Evolutionary conservation across 2,329 filamentous ascomycete genomes (phyloP), one percentile per base, ranked within the genome.

Genomic region (Tolypocladium sp.): DNA sequence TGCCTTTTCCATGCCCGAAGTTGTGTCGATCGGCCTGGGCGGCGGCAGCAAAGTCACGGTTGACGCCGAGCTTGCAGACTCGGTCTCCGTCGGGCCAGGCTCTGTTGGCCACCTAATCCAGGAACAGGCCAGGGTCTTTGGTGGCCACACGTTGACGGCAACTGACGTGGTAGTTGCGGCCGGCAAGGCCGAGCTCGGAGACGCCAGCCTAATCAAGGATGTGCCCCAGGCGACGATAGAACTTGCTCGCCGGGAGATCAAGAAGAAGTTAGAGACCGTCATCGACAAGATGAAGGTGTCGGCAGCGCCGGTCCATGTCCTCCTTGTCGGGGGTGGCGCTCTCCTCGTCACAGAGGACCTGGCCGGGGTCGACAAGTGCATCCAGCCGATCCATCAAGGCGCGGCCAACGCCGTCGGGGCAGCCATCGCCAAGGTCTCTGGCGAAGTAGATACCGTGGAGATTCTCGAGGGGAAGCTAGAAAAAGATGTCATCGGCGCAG

Each of bases 361-460:
- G 8, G 70, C 73, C 1, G 81, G 81, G 0, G 82, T 83, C 0
- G 73, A 75, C 8, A 72, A 79, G 61, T 77, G 79, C 59, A 78
- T 81, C 9, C 71, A 76, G 5, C 83, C 83, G 1, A 74, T 77
- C 2, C 79, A 78, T 56, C 74, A 81, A 37, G 81, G 80, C 59
- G 81, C 80, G 0, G 83, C 83, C 4, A 86, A 86, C 66, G 83
- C 83, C 0, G 79, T 86, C 2, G 83, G 83, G 7, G 83, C 83
- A 1, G 83, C 83, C 0, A 83, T 83, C 38, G 80, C 80, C 3
- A 81, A 81, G 57, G 77, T 83, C 0, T 77, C 77, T 3, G 81
- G 80, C 0, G 76, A 78, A 12, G 71, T 84, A 2, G 82, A 85
- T 58, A 70, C 78, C 1, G 77, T 83, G n/a, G 74, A 80, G 61